phyloP scores from a whole-genome alignment of 257 asterid species.

The Gentiana dahurica region DNA sequence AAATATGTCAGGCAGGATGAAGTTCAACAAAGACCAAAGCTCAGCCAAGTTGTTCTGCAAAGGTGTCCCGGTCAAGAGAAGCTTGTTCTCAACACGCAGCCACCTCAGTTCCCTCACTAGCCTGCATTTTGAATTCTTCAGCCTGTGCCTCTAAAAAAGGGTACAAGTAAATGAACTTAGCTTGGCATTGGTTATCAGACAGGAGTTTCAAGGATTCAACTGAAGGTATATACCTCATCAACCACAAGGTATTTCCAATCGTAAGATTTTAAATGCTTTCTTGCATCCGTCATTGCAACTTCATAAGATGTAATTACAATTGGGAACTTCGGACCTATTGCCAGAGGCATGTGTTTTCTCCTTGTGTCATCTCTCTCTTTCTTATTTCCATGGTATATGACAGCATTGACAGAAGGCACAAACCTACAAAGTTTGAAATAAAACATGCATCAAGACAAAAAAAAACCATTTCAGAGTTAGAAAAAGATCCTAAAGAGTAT shows the following conservation, averaged over 20 bases:
- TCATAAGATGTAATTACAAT: slow-evolving; percentile 89
- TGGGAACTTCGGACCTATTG: slow-evolving; percentile 80
- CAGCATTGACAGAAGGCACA: slow-evolving; percentile 59
- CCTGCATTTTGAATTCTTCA: slow-evolving; percentile 86
- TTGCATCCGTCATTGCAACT: slow-evolving; percentile 64
- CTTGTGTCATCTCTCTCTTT: slow-evolving; percentile 56
- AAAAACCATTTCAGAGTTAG: too few relatives aligned
- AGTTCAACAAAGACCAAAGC: slow-evolving; percentile 95
- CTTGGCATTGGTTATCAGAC: background rate
- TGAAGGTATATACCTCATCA: slow-evolving; percentile 61
- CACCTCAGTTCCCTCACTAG: slow-evolving; percentile 59
- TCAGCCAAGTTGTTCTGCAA: slow-evolving; percentile 95
- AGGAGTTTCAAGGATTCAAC: slow-evolving; percentile 7
- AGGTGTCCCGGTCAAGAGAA: slow-evolving; percentile 97
- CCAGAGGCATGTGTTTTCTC: slow-evolving; percentile 79
- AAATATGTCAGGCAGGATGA: slow-evolving; percentile 96
- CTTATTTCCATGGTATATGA: slow-evolving; percentile 79
- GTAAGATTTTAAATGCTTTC: slow-evolving; percentile 51
- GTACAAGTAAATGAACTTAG: background rate
- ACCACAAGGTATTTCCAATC: slow-evolving; percentile 89
- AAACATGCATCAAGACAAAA: background rate
- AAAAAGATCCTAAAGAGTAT: too few relatives aligned
- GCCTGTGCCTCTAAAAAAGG: slow-evolving; percentile 68
- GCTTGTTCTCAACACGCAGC: slow-evolving; percentile 70
- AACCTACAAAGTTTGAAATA: slow-evolving; percentile 39